Evolutionary conservation across 306 rosid species (phyloP).

Genomic region (Cicer cuneatum): DNA sequence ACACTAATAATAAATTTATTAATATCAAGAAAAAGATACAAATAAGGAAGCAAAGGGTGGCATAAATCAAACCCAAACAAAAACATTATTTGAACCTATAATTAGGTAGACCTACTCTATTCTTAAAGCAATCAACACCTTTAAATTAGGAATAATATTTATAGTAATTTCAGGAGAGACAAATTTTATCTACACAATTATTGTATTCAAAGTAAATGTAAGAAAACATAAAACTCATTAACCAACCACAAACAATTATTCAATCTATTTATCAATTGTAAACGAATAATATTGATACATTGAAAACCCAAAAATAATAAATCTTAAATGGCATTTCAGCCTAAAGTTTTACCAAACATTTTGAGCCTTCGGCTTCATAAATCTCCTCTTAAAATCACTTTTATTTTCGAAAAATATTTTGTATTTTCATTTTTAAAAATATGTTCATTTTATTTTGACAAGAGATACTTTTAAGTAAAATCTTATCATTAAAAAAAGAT

Average conservation of each 20-base stretch:
- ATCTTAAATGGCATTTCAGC: too few species aligned
- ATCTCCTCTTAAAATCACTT: too few species aligned
- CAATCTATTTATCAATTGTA: neutral
- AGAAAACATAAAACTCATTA: neutral
- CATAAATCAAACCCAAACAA: neutral
- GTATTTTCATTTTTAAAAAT: too few species aligned
- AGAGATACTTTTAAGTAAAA: too few species aligned
- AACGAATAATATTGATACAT: too few species aligned
- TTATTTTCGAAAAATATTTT: too few species aligned
- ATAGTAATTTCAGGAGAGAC: neutral
- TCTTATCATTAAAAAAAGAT: too few species aligned
- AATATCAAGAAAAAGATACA: neutral
- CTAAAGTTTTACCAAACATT: too few species aligned
- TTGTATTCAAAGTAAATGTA: neutral
- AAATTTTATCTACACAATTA: neutral
- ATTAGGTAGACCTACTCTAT: slow-evolving; percentile 7
- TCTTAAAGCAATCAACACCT: neutral
- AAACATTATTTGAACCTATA: neutral
- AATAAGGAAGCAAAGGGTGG: neutral
- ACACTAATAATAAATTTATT: neutral
- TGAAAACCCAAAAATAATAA: too few species aligned
- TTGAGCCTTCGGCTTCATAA: too few species aligned
- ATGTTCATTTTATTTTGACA: too few species aligned
- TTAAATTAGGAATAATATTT: neutral
- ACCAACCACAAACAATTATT: neutral